Percentiles rank a stretch among this genome's conserved stretches.
Evolutionary conservation across 2,329 filamentous ascomycete genomes (phyloP).

Genomic region (Coniochaeta ligniaria): DNA sequence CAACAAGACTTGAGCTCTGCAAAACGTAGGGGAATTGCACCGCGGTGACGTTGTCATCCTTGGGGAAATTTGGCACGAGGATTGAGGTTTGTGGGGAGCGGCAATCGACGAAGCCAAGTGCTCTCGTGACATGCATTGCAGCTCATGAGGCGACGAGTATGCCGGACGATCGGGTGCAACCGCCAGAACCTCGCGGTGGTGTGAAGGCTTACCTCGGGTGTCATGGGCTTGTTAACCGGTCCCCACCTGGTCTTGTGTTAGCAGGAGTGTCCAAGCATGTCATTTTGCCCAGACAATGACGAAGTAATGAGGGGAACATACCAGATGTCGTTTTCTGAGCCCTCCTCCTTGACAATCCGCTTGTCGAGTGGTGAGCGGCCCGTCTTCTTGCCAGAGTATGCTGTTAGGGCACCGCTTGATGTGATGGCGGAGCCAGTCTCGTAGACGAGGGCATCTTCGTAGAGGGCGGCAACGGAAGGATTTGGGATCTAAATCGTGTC

Average conservation of each 20-base stretch:
- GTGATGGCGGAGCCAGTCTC: constrained; percentile 97
- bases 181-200: background rate
- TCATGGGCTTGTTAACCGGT: constrained; percentile 99
- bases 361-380: constrained; percentile 96
- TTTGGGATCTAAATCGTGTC: constrained; percentile 70
- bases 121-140: background rate
- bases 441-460: constrained; percentile 97
- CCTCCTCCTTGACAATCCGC: constrained; percentile 87
- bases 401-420: constrained; percentile 86
- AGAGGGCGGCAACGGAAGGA: constrained; percentile 88
- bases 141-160: background rate
- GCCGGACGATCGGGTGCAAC: background rate
- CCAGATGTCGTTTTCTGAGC: constrained; percentile 90
- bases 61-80: background rate
- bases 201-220: constrained; percentile 69
- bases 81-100: background rate
- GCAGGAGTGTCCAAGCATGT: background rate
- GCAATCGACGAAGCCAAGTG: background rate
- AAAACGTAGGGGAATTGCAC: background rate
- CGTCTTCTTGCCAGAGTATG: constrained; percentile 97
- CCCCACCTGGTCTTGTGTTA: constrained; percentile 59
- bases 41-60: background rate
- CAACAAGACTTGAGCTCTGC: background rate
- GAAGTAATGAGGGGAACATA: constrained; percentile 22
- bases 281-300: background rate